These are phyloP conservation scores for Effrenium voratum DNA, from an alignment of 73 alveolate genomes.

Conservation along the genomic window DNA sequence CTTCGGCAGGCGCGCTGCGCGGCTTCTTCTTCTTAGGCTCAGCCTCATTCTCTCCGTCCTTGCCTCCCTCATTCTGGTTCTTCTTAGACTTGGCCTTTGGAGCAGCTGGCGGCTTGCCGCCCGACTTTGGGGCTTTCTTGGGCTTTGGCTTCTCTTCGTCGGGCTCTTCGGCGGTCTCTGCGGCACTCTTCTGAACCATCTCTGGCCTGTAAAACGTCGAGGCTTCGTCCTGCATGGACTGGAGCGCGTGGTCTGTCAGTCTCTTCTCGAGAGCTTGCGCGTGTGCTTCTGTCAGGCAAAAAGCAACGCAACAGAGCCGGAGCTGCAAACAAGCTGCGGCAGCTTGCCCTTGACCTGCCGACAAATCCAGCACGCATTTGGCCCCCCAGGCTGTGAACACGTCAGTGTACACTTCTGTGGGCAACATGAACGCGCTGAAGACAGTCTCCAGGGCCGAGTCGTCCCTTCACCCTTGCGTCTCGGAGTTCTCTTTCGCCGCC, in stretches of 20 bases:
- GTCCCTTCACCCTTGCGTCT: not conserved
- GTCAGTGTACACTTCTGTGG: not conserved
- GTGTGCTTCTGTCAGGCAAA: not conserved
- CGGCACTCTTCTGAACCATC: not conserved
- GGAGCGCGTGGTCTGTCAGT: not conserved
- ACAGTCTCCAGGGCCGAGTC: not conserved
- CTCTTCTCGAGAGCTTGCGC: not conserved
- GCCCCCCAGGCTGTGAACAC: not conserved
- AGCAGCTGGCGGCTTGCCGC: not conserved
- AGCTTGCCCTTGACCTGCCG: not conserved
- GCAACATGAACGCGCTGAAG: not conserved
- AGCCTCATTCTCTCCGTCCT: not conserved
- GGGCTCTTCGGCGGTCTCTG: not conserved
- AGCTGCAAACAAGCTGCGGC: not conserved
- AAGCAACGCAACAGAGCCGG: not conserved
- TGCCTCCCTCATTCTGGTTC: not conserved
- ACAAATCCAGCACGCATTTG: not conserved
- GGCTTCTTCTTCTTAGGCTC: not conserved
- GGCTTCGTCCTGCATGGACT: not conserved
- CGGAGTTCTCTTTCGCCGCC: not conserved
- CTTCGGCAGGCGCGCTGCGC: not conserved
- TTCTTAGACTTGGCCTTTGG: too few relatives aligned
- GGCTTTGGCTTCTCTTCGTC: not conserved
- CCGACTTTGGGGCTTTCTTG: not conserved
- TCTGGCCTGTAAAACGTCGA: not conserved